These are phyloP conservation scores for Fusarium sp. DNA, from an alignment of 2,329 filamentous ascomycete species.

Conservation along the genomic window DNA sequence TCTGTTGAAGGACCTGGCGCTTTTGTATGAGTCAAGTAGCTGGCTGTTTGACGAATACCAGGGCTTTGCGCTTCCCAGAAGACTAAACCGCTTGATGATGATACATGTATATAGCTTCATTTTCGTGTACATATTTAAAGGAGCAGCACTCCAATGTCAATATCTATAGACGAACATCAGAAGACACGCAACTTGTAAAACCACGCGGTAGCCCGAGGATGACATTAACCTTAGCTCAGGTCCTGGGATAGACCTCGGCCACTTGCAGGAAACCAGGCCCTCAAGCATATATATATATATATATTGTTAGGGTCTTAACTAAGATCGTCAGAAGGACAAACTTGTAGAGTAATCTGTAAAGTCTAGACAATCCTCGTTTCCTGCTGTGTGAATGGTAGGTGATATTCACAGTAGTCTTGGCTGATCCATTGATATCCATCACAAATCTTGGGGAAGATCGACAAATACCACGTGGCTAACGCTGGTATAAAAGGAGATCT, in stretches of 20 bases:
- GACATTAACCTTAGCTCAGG: background rate
- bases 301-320: background rate
- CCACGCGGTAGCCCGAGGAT: background rate
- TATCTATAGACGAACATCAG: background rate
- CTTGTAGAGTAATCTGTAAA: background rate
- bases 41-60: slow-evolving; percentile 16
- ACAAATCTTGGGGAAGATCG: background rate
- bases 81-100: background rate
- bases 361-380: background rate
- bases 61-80: background rate
- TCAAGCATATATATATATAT: background rate
- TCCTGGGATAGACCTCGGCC: background rate
- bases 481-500: background rate
- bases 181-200: background rate
- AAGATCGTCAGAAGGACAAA: background rate
- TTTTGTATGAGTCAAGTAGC: slow-evolving; percentile 1
- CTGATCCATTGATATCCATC: background rate
- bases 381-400: background rate
- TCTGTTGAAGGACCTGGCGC: background rate
- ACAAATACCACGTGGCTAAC: background rate
- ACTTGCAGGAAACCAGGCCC: background rate
- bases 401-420: background rate
- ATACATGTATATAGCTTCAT: slow-evolving; percentile 2
- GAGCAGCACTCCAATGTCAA: background rate
- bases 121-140: slow-evolving; percentile 35